phyloP scores from a whole-genome alignment of 768 basidiomycete species.

The Leccinum uliginosum region DNA sequence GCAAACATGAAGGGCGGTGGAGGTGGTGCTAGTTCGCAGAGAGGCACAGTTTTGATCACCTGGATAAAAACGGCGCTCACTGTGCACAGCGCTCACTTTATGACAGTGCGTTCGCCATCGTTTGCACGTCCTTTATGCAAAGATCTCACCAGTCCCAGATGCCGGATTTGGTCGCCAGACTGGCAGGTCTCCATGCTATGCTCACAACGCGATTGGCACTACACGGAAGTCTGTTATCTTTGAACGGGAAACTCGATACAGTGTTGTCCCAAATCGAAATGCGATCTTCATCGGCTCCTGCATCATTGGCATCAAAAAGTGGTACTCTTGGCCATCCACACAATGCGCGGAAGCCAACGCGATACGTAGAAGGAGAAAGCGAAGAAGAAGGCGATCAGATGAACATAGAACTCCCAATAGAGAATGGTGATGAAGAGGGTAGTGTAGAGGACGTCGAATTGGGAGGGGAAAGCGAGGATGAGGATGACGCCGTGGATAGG shows the following conservation, averaged over 20 bases:
- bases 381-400: slow-evolving; percentile 60
- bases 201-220: slow-evolving; percentile 75
- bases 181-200: slow-evolving; percentile 80
- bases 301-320: slow-evolving; percentile 44
- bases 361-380: slow-evolving; percentile 80
- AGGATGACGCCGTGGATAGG: slow-evolving; percentile 27
- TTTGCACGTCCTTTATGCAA: not conserved
- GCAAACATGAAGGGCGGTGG: slow-evolving; percentile 75
- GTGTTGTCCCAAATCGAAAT: slow-evolving; percentile 92
- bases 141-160: slow-evolving; percentile 48
- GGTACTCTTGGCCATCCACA: slow-evolving; percentile 33
- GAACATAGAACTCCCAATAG: slow-evolving; percentile 56
- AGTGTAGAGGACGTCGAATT: slow-evolving; percentile 79
- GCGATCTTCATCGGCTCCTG: slow-evolving; percentile 68
- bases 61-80: slow-evolving; percentile 84
- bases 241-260: slow-evolving; percentile 90
- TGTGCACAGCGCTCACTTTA: slow-evolving; percentile 85
- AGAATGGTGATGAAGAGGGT: slow-evolving; percentile 63
- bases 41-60: slow-evolving; percentile 60
- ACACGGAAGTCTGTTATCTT: slow-evolving; percentile 77
- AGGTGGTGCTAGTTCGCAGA: slow-evolving; percentile 74
- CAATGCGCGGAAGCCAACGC: slow-evolving; percentile 38
- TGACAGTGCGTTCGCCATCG: slow-evolving; percentile 66
- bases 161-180: slow-evolving; percentile 84
- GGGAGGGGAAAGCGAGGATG: slow-evolving; percentile 59